Evolutionary conservation across 1,284 basidiomycete genomes (phyloP).

Genomic region (Pascua guehoae): DNA sequence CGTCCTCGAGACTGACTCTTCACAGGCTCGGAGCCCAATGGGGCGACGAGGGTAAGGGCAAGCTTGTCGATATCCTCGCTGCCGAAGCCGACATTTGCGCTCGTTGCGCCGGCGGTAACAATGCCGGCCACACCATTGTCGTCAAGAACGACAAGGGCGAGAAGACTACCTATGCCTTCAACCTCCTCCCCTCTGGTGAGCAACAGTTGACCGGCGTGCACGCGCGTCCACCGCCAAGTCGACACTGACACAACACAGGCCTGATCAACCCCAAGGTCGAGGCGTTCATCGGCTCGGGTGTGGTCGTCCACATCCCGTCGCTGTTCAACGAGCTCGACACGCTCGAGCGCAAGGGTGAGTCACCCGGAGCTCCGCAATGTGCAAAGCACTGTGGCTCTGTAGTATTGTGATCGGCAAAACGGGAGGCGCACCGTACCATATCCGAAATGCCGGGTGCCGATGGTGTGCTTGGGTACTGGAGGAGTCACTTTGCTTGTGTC

Average conservation of each 20-base stretch:
- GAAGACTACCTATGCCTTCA: constrained; percentile 86
- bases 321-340: constrained; percentile 92
- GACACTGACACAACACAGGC: constrained; percentile 54
- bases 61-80: constrained; percentile 88
- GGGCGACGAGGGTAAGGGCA: constrained; percentile 96
- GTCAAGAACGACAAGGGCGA: constrained; percentile 66
- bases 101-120: constrained; percentile 95
- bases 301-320: constrained; percentile 91
- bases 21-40: constrained; percentile 75
- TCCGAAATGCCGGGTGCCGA: not conserved
- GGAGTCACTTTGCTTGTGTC: too few species aligned
- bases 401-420: not conserved
- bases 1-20: not conserved
- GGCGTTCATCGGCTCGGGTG: constrained; percentile 87
- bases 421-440: too few species aligned
- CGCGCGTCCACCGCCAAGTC: not conserved
- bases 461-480: too few species aligned
- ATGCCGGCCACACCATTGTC: constrained; percentile 97
- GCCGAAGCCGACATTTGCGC: constrained; percentile 89
- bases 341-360: constrained; percentile 74
- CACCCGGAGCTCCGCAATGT: not conserved
- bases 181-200: constrained; percentile 88
- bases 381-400: too few species aligned
- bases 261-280: constrained; percentile 84
- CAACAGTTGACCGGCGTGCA: constrained; percentile 12